phyloP scores from a whole-genome alignment of 768 basidiomycete genomes.

The Agaricus subrufescens region DNA sequence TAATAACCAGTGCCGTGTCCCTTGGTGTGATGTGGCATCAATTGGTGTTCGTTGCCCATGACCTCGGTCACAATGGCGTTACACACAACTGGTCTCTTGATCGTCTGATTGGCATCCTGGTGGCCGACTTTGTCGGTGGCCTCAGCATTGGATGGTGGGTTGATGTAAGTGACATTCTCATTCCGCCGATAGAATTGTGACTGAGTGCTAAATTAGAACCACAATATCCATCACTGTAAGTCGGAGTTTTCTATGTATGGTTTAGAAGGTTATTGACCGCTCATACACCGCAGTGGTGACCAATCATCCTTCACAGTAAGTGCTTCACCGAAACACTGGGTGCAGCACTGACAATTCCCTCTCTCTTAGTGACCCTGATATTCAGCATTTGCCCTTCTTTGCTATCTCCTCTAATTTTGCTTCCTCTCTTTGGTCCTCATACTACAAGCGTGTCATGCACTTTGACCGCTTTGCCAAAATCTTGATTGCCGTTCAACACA shows the following conservation, averaged over 20 bases:
- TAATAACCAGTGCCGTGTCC: conserved; percentile 68
- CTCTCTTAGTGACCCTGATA: conserved; percentile 68
- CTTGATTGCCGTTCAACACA: conserved; percentile 79
- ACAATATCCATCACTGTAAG: conserved; percentile 95
- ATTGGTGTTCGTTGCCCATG: conserved; percentile 87
- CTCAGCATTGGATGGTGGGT: conserved; percentile 98
- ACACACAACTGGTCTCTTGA: conserved; percentile 85
- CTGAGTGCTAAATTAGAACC: conserved; percentile 49
- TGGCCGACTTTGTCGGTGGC: conserved; percentile 88
- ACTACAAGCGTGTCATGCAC: conserved; percentile 83
- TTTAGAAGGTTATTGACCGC: not conserved
- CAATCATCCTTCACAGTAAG: conserved; percentile 95
- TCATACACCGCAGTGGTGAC: conserved; percentile 66
- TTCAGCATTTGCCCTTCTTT: conserved; percentile 89
- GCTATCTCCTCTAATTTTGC: conserved; percentile 90
- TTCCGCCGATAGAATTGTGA: conserved; percentile 8
- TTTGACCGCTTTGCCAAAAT: conserved; percentile 67
- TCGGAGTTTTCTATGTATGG: conserved; percentile 12
- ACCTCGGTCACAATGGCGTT: conserved; percentile 92
- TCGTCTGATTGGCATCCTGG: conserved; percentile 68
- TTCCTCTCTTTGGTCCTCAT: conserved; percentile 84
- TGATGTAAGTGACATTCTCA: conserved; percentile 56
- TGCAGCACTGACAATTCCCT: not conserved
- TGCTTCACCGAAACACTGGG: conserved; percentile 5
- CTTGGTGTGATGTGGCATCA: conserved; percentile 96